phyloP scores from a whole-genome alignment of 2,329 filamentous ascomycete genomes.

The Monosporascus sp. region DNA sequence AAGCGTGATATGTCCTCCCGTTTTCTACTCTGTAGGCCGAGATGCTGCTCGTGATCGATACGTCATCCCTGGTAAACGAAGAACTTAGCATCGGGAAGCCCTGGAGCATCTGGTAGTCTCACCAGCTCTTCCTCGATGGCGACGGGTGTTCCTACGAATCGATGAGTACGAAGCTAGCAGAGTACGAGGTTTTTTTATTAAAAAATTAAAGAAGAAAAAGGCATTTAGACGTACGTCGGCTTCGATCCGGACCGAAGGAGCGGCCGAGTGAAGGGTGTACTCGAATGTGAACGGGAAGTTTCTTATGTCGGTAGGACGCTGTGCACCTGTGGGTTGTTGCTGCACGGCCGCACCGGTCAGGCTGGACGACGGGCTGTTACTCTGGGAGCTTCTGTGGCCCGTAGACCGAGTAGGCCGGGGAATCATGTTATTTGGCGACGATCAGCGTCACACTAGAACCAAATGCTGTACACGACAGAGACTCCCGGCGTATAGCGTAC shows the following conservation, averaged over 20 bases:
- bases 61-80: conserved; percentile 11
- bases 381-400: background rate
- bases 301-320: conserved; percentile 9
- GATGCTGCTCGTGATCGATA: conserved; percentile 19
- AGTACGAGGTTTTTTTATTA: background rate
- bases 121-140: conserved; percentile 1
- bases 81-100: background rate
- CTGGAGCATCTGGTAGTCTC: background rate
- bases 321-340: background rate
- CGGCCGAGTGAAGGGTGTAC: conserved; percentile 7
- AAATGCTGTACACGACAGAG: background rate
- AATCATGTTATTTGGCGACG: background rate
- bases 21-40: conserved; percentile 19
- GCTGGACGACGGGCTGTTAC: background rate
- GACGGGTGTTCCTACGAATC: conserved; percentile 10
- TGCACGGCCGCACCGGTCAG: background rate
- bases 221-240: conserved; percentile 8
- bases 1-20: conserved; percentile 43
- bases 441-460: background rate
- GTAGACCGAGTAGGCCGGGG: background rate
- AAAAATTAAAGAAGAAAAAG: no score
- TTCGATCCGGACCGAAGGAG: conserved; percentile 12
- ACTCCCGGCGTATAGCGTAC: background rate
- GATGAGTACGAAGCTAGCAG: conserved; percentile 1
- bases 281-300: conserved; percentile 17